Conservation (phyloP, 2,329 filamentous ascomycete genomes). For the Neoascochyta sp. region DNA sequence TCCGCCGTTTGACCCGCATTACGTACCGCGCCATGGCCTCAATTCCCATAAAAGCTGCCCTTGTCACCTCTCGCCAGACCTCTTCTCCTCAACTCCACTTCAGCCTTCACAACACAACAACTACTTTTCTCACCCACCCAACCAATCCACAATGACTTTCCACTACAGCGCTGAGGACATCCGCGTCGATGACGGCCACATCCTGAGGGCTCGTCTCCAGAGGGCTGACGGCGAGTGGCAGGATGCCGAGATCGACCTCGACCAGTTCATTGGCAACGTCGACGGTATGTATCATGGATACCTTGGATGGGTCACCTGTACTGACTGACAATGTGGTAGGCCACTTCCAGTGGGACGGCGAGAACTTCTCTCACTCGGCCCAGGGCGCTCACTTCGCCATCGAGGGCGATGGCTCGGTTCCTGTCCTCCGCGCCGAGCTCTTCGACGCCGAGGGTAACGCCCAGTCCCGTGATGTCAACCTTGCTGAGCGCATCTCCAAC, state of each 20-base stretch:
- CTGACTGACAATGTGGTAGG: slow-evolving; percentile 25
- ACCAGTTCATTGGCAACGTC: slow-evolving; percentile 51
- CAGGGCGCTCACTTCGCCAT: slow-evolving; percentile 47
- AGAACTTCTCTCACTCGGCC: slow-evolving; percentile 48
- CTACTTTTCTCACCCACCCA: background rate
- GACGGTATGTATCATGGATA: slow-evolving; percentile 41
- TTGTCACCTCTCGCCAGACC: slow-evolving; percentile 1
- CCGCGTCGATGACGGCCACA: slow-evolving; percentile 50
- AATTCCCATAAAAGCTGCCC: slow-evolving; percentile 5
- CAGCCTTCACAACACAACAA: slow-evolving; percentile 1
- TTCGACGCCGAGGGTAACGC: slow-evolving; percentile 43
- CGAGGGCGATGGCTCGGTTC: slow-evolving; percentile 50
- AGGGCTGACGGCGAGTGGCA: slow-evolving; percentile 44
- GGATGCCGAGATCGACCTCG: slow-evolving; percentile 49
- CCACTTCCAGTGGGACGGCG: slow-evolving; percentile 46
- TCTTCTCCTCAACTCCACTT: slow-evolving; percentile 3
- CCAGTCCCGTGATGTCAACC: slow-evolving; percentile 50
- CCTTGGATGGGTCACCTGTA: background rate
- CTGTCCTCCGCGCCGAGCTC: slow-evolving; percentile 53
- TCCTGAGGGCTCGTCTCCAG: slow-evolving; percentile 46
- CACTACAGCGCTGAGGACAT: slow-evolving; percentile 48
- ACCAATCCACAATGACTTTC: slow-evolving; percentile 40
- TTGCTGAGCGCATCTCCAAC: slow-evolving; percentile 55
- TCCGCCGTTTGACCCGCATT: no score
- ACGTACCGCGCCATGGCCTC: no score